Evolutionary conservation across 768 basidiomycete species (phyloP), one percentile per base, ranked within the genome.

Genomic region (Fomitopsis serialis): DNA sequence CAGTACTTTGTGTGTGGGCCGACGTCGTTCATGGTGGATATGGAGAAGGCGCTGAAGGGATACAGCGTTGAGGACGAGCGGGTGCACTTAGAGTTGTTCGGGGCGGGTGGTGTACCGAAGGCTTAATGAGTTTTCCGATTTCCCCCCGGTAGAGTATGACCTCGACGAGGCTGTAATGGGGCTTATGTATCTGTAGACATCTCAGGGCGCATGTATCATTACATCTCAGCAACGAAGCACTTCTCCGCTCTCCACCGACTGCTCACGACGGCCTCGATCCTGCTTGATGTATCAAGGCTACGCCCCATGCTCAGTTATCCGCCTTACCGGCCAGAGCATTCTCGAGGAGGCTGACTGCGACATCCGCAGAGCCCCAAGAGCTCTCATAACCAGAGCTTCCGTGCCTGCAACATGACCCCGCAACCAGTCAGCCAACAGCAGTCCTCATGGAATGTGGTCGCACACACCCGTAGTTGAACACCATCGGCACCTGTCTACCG

Each of bases 381-480:
- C 79, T 74, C 54, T 81, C 79, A 57, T 77, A 87, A 1, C 84
- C 85, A 55, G 74, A 78, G 9, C 86, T 84, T 7, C 76, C 76
- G 62, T 88, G 85, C 42, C 84, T 83, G 45, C n/a, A 11, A 11
- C 2, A 1, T 24, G 9, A 17, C 2, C 17, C 22, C 19, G 21
- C 23, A 4, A 15, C n/a, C 50, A 27, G n/a, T 17, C 5, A 2
- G 23, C 21, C 45, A 3, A 29, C 24, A 6, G 13, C n/a, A 24
- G 29, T n/a, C n/a, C n/a, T n/a, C n/a, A n/a, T n/a, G n/a, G n/a
- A n/a, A n/a, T n/a, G n/a, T n/a, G n/a, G n/a, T n/a, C 6, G 66
- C 76, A 67, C 77, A 63, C 62, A 83, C 79, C 85, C 85, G 58
- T 87, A 85, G 62, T 88, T 85, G 60, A 81, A 74, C 0, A 86